Conservation (phyloP, 2,329 filamentous ascomycete species). For the Gyromitra esculenta region DNA sequence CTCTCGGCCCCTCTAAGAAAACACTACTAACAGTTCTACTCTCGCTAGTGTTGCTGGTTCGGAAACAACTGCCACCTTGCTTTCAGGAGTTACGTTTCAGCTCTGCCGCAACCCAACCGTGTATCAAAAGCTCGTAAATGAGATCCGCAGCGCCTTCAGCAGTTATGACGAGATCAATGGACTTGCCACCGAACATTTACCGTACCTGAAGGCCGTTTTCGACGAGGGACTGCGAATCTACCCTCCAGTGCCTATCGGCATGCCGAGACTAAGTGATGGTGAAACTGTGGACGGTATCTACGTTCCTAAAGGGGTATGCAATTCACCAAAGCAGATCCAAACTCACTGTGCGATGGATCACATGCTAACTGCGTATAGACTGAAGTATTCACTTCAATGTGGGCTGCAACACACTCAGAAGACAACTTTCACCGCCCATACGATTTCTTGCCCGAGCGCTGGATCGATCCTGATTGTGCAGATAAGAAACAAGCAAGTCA, state of each 20-base stretch:
- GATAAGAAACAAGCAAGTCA: slow-evolving; percentile 59
- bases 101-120: slow-evolving; percentile 58
- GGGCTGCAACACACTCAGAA: slow-evolving; percentile 59
- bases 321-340: neutral
- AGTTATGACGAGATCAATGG: slow-evolving; percentile 59
- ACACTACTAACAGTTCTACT: neutral
- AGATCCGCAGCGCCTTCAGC: slow-evolving; percentile 59
- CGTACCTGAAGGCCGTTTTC: slow-evolving; percentile 61
- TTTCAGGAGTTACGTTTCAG: slow-evolving; percentile 53
- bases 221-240: slow-evolving; percentile 60
- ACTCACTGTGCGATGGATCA: neutral
- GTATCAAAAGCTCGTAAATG: slow-evolving; percentile 56
- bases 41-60: slow-evolving; percentile 47
- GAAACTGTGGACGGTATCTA: slow-evolving; percentile 53
- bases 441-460: slow-evolving; percentile 61
- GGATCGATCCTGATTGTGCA: slow-evolving; percentile 58
- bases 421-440: slow-evolving; percentile 59
- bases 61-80: slow-evolving; percentile 59
- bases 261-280: slow-evolving; percentile 44
- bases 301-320: slow-evolving; percentile 47
- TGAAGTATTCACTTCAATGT: slow-evolving; percentile 59
- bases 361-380: slow-evolving; percentile 20
- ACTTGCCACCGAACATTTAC: slow-evolving; percentile 59
- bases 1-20: neutral
- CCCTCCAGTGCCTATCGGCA: slow-evolving; percentile 59